These are phyloP conservation scores for Termitomyces sp. DNA, from an alignment of 768 basidiomycete species.

Conservation along the genomic window DNA sequence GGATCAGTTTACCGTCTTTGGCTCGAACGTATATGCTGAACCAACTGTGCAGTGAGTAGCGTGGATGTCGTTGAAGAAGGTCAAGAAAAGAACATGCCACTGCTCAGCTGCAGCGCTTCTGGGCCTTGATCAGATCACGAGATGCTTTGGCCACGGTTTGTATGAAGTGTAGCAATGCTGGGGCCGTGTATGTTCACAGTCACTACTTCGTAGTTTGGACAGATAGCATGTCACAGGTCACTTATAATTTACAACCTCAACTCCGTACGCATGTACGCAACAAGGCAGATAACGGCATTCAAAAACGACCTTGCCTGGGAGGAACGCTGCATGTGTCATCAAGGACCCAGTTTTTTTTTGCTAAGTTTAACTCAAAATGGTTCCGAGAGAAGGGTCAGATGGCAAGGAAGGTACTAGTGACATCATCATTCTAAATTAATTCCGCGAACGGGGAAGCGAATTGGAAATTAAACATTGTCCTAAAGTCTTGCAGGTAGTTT, in stretches of 20 bases:
- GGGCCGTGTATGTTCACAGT: neutral
- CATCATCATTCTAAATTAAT: neutral
- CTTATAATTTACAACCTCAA: neutral
- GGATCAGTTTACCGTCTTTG: neutral
- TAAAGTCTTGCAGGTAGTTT: neutral
- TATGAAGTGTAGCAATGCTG: neutral
- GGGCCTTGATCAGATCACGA: constrained; percentile 1
- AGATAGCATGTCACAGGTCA: neutral
- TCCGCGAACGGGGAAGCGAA: neutral
- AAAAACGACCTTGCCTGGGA: neutral
- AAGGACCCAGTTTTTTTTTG: neutral
- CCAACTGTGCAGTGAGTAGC: neutral
- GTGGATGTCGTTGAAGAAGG: neutral
- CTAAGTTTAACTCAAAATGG: neutral
- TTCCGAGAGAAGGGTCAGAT: neutral
- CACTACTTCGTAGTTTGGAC: neutral
- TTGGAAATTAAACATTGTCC: neutral
- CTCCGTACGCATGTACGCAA: neutral
- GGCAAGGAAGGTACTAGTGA: neutral
- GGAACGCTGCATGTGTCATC: neutral
- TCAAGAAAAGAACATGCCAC: neutral
- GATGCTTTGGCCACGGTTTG: neutral
- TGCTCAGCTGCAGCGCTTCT: neutral
- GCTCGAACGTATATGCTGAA: neutral
- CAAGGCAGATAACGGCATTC: neutral